phyloP scores from a whole-genome alignment of 2,329 filamentous ascomycete species.

The Ceratocystis papillata region DNA sequence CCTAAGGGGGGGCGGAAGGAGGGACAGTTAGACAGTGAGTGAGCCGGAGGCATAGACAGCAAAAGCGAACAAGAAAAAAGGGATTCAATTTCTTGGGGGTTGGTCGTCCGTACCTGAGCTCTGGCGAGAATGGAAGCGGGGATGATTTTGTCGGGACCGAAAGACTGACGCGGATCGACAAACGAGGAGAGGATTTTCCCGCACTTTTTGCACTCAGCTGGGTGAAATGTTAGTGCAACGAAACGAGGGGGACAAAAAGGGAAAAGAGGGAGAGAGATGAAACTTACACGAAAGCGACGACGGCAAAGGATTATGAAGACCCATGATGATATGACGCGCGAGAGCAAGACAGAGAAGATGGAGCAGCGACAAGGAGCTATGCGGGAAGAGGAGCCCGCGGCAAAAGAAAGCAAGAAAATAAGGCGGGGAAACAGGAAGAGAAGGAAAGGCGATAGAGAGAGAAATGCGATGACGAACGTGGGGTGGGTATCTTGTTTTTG shows the following conservation, averaged over 20 bases:
- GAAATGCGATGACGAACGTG: background rate
- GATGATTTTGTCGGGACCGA: constrained; percentile 95
- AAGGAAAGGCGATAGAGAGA: background rate
- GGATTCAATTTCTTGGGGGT: background rate
- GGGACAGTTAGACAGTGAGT: background rate
- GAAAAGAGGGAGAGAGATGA: constrained; percentile 1
- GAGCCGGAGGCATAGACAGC: background rate
- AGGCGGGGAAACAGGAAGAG: background rate
- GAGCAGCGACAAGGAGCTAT: background rate
- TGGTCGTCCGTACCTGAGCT: constrained; percentile 64
- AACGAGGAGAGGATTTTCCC: constrained; percentile 93
- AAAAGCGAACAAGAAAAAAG: background rate
- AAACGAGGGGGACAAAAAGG: background rate
- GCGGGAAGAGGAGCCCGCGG: background rate
- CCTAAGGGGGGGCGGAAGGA: constrained; percentile 34
- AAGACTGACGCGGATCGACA: constrained; percentile 82
- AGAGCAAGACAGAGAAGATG: background rate
- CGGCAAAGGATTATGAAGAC: constrained; percentile 56
- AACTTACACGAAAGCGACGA: constrained; percentile 58
- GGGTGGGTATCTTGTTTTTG: background rate
- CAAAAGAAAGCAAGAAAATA: background rate
- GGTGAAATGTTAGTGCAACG: constrained; percentile 24
- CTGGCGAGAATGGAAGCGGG: constrained; percentile 79
- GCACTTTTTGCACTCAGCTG: constrained; percentile 96
- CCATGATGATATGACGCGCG: constrained; percentile 36